These are phyloP conservation scores for Aspergillus brunneoviolaceus DNA, from an alignment of 2,329 filamentous ascomycete genomes.

Conservation along the genomic window DNA sequence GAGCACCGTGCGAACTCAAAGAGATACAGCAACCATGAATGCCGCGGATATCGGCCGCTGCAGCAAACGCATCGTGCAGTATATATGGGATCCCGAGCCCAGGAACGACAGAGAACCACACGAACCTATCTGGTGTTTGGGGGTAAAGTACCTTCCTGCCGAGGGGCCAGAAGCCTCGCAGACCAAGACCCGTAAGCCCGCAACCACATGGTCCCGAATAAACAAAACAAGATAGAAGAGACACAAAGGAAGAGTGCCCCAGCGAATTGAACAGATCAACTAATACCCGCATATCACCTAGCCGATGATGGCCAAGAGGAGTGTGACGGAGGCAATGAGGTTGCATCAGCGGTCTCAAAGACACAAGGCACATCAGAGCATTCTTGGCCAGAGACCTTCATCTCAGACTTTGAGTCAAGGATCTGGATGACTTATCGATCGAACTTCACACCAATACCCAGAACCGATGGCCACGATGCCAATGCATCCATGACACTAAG, in stretches of 20 bases:
- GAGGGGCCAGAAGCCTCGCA: neutral
- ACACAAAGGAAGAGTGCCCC: too few species aligned
- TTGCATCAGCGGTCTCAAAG: neutral
- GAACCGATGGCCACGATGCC: conserved; percentile 72
- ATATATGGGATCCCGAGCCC: conserved; percentile 88
- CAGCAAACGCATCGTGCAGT: conserved; percentile 81
- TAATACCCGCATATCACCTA: neutral
- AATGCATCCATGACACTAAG: conserved; percentile 72
- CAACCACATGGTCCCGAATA: neutral
- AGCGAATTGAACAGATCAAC: neutral
- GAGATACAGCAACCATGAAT: conserved; percentile 49
- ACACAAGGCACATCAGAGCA: conserved; percentile 19
- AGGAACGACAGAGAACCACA: conserved; percentile 69
- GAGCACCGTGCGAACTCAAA: neutral
- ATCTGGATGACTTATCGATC: conserved; percentile 97
- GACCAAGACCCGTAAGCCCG: conserved; percentile 11
- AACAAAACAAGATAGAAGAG: neutral
- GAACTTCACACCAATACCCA: conserved; percentile 78
- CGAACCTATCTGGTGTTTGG: conserved; percentile 81
- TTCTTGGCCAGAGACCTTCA: conserved; percentile 80
- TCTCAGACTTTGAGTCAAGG: conserved; percentile 88
- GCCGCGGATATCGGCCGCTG: conserved; percentile 73
- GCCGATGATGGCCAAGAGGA: neutral
- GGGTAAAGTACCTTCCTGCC: conserved; percentile 54
- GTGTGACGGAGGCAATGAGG: neutral